phyloP scores from a whole-genome alignment of 163 green algal species.

The Prototheca cutis region DNA sequence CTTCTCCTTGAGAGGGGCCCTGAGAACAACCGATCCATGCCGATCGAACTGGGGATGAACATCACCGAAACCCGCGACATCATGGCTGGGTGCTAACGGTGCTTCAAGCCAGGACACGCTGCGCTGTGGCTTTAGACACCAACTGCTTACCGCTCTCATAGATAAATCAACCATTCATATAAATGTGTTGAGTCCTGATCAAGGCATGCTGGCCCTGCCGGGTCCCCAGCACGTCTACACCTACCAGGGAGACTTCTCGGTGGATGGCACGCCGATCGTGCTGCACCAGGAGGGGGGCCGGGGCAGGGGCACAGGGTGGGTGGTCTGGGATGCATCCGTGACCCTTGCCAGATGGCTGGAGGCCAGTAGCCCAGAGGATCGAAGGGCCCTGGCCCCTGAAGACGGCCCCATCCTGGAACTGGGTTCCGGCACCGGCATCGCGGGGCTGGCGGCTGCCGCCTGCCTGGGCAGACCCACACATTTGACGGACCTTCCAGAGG shows the following conservation, averaged over 20 bases:
- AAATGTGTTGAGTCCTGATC: no score
- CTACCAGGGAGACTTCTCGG: not conserved
- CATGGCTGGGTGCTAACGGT: no score
- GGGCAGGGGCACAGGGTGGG: slow-evolving; percentile 23
- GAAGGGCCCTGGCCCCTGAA: not conserved
- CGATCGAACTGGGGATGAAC: no score
- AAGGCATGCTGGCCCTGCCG: slow-evolving; percentile 7
- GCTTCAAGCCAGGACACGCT: no score
- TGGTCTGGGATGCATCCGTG: slow-evolving; percentile 21
- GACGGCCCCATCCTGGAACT: slow-evolving; percentile 17
- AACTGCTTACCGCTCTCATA: no score
- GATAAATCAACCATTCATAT: no score
- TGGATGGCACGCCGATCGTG: not conserved
- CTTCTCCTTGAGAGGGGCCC: no score
- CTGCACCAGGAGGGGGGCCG: slow-evolving; percentile 2
- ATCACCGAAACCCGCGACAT: no score
- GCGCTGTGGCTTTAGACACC: no score
- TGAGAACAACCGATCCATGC: no score
- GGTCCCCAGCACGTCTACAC: not conserved
- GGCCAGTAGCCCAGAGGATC: not conserved
- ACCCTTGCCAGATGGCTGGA: slow-evolving; percentile 8
- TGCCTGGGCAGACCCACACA: not conserved
- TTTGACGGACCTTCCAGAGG: slow-evolving; percentile 20
- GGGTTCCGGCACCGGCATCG: slow-evolving; percentile 20
- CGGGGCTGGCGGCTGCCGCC: slow-evolving; percentile 9